These are phyloP conservation scores for Cicer yamashitae DNA, from an alignment of 306 rosid species.

Conservation along the genomic window DNA sequence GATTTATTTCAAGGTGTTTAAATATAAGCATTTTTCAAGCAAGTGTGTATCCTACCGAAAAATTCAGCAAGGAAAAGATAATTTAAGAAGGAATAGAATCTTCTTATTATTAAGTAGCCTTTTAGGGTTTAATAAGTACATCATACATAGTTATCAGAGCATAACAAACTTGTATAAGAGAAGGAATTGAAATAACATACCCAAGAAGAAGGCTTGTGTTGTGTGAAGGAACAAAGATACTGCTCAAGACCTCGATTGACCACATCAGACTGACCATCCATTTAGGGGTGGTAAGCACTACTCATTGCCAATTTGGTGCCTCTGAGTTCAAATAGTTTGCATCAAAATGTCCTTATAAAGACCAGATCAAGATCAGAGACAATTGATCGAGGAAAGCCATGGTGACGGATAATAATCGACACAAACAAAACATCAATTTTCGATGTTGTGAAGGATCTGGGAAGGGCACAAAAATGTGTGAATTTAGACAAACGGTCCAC, in stretches of 20 bases:
- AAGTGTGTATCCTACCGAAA: no score
- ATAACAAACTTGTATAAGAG: no score
- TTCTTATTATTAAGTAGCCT: no score
- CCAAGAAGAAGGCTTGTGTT: background rate
- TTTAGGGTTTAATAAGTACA: no score
- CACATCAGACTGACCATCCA: background rate
- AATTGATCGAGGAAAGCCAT: background rate
- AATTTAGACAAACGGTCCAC: background rate
- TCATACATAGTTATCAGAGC: no score
- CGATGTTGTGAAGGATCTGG: background rate
- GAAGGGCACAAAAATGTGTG: background rate
- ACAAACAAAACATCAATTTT: background rate
- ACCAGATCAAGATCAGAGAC: background rate
- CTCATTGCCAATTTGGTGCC: background rate
- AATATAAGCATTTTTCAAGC: no score
- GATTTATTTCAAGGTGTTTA: no score
- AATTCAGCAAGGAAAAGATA: no score
- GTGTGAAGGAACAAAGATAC: background rate
- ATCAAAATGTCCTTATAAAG: background rate
- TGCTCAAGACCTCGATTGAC: background rate
- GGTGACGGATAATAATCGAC: no score
- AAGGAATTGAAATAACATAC: no score
- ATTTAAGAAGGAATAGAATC: no score
- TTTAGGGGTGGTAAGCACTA: background rate
- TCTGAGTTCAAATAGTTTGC: background rate